phyloP scores from a whole-genome alignment of 306 rosid species.

The Pyrus bretschneideri region DNA sequence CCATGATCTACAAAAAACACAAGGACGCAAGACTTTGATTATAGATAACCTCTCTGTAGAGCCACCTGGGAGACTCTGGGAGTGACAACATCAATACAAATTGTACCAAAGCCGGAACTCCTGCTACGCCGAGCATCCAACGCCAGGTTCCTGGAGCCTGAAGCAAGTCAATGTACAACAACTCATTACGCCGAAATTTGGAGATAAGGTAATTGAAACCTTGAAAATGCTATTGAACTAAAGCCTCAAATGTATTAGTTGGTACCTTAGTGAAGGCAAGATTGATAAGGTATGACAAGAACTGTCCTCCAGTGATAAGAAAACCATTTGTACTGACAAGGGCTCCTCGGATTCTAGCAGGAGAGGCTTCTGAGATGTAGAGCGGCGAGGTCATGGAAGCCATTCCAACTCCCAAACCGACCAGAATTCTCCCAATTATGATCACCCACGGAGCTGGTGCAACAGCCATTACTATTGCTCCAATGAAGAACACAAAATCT shows the following conservation, averaged over 20 bases:
- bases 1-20: neutral
- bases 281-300: constrained; percentile 69
- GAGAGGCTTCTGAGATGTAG: constrained; percentile 82
- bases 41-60: constrained; percentile 53
- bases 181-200: neutral
- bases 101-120: constrained; percentile 57
- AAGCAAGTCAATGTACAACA: constrained; percentile 7
- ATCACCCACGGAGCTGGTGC: constrained; percentile 68
- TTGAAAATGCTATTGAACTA: neutral
- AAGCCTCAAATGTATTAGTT: neutral
- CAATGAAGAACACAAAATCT: constrained; percentile 49
- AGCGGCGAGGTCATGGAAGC: constrained; percentile 89
- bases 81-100: constrained; percentile 61
- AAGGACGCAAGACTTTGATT: neutral
- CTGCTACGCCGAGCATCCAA: constrained; percentile 86
- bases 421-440: constrained; percentile 60
- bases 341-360: constrained; percentile 84
- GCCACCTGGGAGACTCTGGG: constrained; percentile 90
- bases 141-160: constrained; percentile 80
- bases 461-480: constrained; percentile 66
- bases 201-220: neutral
- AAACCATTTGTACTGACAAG: constrained; percentile 62
- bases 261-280: constrained; percentile 66
- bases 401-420: constrained; percentile 90
- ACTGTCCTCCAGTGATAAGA: constrained; percentile 77